Evolutionary conservation across 495 filamentous ascomycete species (phyloP).

Genomic region (Usnea hakonensis): DNA sequence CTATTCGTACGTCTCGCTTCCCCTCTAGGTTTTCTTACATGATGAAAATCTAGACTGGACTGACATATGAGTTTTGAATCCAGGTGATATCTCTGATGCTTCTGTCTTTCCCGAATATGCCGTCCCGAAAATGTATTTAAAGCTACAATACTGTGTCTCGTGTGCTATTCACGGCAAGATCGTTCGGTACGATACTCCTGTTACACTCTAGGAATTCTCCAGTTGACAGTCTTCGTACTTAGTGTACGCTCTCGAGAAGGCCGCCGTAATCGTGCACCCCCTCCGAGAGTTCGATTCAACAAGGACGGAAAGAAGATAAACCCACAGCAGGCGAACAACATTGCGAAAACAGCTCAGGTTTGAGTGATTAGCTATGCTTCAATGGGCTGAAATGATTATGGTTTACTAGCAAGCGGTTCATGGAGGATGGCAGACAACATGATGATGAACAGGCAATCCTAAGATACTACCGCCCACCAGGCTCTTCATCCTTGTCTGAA

Average conservation of each 20-base stretch:
- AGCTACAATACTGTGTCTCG: conserved; percentile 99
- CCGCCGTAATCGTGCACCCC: conserved; percentile 96
- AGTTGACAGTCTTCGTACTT: neutral
- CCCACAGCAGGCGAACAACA: conserved; percentile 61
- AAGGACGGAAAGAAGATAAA: conserved; percentile 99
- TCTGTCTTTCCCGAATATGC: conserved; percentile 99
- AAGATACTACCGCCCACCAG: neutral
- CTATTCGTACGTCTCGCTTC: conserved; percentile 81
- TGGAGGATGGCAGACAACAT: neutral
- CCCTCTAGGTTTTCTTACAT: neutral
- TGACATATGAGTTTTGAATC: neutral
- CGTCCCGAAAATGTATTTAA: conserved; percentile 99
- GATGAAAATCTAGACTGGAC: neutral
- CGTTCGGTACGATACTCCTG: conserved; percentile 71
- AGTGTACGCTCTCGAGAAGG: conserved; percentile 97
- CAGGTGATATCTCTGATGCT: conserved; percentile 99
- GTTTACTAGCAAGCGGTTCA: neutral
- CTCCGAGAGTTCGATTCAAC: conserved; percentile 96
- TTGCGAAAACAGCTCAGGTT: conserved; percentile 51
- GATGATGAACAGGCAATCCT: neutral
- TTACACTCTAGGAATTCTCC: neutral
- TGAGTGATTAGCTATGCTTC: conserved; percentile 12
- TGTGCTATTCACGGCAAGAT: conserved; percentile 99
- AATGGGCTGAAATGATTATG: neutral
- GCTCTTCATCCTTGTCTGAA: neutral